Conservation (phyloP, 441 rosid genomes). For the Pelargonium cotyledonis region DNA sequence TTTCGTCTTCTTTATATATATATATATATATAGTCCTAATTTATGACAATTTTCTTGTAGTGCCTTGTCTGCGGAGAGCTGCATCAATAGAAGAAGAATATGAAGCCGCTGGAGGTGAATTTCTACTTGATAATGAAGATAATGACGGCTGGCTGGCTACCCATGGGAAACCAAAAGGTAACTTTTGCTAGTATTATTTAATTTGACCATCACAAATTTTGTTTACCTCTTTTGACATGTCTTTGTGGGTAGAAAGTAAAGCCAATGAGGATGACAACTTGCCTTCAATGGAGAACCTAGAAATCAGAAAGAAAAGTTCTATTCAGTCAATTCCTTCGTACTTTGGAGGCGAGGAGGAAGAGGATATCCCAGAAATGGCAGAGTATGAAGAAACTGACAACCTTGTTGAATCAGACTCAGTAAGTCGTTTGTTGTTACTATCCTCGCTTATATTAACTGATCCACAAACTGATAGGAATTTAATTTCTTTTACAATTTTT, state of each 20-base stretch:
- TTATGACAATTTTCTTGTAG: conserved; percentile 29
- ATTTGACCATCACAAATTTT: neutral
- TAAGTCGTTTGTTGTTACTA: conserved; percentile 26
- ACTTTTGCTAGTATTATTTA: no score
- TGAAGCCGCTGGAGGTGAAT: conserved; percentile 93
- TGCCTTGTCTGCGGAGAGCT: conserved; percentile 91
- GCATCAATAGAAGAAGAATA: conserved; percentile 90
- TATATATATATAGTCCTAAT: neutral
- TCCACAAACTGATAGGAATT: neutral
- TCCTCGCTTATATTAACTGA: conserved; percentile 1
- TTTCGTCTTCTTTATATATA: neutral
- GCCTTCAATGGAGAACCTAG: conserved; percentile 84
- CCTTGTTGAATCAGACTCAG: conserved; percentile 67
- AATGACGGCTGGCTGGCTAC: conserved; percentile 98
- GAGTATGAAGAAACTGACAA: conserved; percentile 74
- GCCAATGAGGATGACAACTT: conserved; percentile 68
- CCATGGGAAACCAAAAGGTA: conserved; percentile 92
- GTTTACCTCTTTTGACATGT: conserved; percentile 10
- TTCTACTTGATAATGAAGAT: conserved; percentile 87
- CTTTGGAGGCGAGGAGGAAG: conserved; percentile 81
- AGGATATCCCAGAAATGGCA: conserved; percentile 89
- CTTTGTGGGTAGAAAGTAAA: conserved; percentile 41
- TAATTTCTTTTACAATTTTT: neutral
- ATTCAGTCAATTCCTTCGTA: conserved; percentile 68
- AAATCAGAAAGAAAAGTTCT: conserved; percentile 42